These are phyloP conservation scores for Bidens hawaiensis DNA, from an alignment of 140 eudicot species.

Conservation along the genomic window DNA sequence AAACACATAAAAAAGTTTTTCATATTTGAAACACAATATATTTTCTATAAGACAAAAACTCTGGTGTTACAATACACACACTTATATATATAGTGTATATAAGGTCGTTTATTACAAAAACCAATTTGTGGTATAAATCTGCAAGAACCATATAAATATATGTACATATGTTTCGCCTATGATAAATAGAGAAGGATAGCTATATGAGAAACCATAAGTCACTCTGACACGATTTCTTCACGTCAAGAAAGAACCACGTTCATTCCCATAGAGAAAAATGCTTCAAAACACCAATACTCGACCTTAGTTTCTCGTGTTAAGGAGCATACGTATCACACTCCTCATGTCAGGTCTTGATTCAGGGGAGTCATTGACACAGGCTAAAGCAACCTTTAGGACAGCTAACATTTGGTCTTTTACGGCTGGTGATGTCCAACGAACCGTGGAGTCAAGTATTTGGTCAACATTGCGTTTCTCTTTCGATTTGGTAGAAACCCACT, in stretches of 20 bases:
- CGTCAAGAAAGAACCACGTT: background rate
- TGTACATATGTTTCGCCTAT: background rate
- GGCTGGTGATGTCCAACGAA: slow-evolving; percentile 47
- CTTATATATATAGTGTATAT: no score
- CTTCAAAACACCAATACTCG: background rate
- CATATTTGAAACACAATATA: background rate
- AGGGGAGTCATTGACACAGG: slow-evolving; percentile 63
- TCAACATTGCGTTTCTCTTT: slow-evolving; percentile 42
- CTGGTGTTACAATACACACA: background rate
- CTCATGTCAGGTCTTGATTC: slow-evolving; percentile 85
- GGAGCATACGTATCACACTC: slow-evolving; percentile 70
- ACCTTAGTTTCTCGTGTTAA: slow-evolving; percentile 49
- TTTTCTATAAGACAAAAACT: background rate
- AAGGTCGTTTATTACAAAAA: background rate
- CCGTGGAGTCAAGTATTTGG: slow-evolving; percentile 54
- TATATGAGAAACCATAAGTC: background rate
- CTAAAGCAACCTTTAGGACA: slow-evolving; percentile 68
- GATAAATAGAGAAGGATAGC: background rate
- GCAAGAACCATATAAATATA: background rate
- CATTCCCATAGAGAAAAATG: background rate
- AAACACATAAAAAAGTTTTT: background rate
- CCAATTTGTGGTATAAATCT: background rate
- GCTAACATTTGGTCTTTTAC: slow-evolving; percentile 67
- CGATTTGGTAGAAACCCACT: slow-evolving; percentile 63
- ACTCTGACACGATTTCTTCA: background rate